Conservation (phyloP, 495 filamentous ascomycete genomes). For the Daldinia grandis region DNA sequence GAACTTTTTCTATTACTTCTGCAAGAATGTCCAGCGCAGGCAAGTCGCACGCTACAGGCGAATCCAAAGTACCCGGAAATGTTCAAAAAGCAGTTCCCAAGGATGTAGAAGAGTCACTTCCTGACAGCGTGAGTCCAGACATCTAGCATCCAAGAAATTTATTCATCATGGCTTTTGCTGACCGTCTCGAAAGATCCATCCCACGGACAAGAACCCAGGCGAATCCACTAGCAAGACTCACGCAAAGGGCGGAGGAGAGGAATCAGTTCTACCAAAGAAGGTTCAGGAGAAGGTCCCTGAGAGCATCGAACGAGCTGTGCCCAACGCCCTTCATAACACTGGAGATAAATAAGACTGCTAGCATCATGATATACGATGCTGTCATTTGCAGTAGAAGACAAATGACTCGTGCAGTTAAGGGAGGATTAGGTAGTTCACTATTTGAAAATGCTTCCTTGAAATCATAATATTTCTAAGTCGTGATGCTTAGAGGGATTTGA, state of each 20-base stretch:
- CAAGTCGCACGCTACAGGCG: slow-evolving; percentile 33
- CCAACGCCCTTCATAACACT: slow-evolving; percentile 25
- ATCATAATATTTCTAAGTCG: background rate
- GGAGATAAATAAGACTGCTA: slow-evolving; percentile 15
- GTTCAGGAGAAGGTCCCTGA: slow-evolving; percentile 32
- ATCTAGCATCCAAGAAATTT: background rate
- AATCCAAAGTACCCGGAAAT: slow-evolving; percentile 27
- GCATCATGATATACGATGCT: background rate
- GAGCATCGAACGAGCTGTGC: slow-evolving; percentile 27
- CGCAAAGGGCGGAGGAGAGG: slow-evolving; percentile 28
- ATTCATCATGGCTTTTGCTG: background rate
- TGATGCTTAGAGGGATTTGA: background rate
- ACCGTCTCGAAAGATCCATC: slow-evolving; percentile 15
- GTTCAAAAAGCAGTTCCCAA: slow-evolving; percentile 25
- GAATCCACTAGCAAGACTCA: slow-evolving; percentile 27
- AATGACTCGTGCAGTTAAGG: background rate
- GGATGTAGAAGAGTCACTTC: slow-evolving; percentile 14
- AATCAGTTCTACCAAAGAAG: slow-evolving; percentile 30
- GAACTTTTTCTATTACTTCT: slow-evolving; percentile 3
- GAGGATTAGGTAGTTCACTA: background rate
- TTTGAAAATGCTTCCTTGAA: background rate
- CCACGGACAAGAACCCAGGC: slow-evolving; percentile 2
- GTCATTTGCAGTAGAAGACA: background rate
- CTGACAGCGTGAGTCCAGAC: slow-evolving; percentile 7
- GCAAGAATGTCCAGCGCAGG: slow-evolving; percentile 19